These are phyloP conservation scores for Choiromyces venosus DNA, from an alignment of 495 filamentous ascomycete genomes.

Conservation along the genomic window DNA sequence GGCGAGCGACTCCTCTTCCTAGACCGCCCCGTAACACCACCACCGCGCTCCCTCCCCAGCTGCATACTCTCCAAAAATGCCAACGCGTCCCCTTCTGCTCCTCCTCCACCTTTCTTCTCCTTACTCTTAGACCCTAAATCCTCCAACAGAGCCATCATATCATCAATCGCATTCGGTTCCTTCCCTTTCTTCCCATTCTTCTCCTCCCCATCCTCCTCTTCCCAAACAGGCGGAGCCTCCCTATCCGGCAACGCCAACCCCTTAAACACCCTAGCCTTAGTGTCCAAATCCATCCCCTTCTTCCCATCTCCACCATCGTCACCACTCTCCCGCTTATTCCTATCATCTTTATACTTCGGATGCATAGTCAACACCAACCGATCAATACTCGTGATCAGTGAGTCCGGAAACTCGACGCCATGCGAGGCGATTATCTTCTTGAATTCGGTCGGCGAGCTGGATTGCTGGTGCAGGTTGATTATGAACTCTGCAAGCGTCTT, in stretches of 20 bases:
- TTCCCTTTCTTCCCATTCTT: slow-evolving; percentile 39
- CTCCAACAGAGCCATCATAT: slow-evolving; percentile 88
- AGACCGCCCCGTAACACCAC: slow-evolving; percentile 11
- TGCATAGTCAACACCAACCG: slow-evolving; percentile 84
- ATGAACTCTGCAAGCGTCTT: slow-evolving; percentile 94
- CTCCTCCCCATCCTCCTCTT: slow-evolving; percentile 49
- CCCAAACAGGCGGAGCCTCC: slow-evolving; percentile 51
- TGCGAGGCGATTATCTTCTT: slow-evolving; percentile 63
- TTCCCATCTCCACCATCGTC: slow-evolving; percentile 48
- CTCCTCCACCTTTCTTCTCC: slow-evolving; percentile 41
- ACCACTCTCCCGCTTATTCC: slow-evolving; percentile 40
- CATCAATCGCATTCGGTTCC: slow-evolving; percentile 66
- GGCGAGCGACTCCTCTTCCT: slow-evolving; percentile 38
- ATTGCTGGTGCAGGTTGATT: slow-evolving; percentile 81
- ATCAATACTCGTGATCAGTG: slow-evolving; percentile 85
- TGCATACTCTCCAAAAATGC: slow-evolving; percentile 38
- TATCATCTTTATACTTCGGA: slow-evolving; percentile 60
- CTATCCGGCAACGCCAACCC: slow-evolving; percentile 84
- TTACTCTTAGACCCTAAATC: slow-evolving; percentile 67
- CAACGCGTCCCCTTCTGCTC: slow-evolving; percentile 23
- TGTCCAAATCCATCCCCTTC: slow-evolving; percentile 46
- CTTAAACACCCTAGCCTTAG: slow-evolving; percentile 76
- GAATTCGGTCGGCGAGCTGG: slow-evolving; percentile 55
- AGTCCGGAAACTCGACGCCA: slow-evolving; percentile 82
- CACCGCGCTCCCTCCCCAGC: slow-evolving; percentile 18